Evolutionary conservation across 2,329 filamentous ascomycete genomes (phyloP).

Genomic region (Phoma sp.): DNA sequence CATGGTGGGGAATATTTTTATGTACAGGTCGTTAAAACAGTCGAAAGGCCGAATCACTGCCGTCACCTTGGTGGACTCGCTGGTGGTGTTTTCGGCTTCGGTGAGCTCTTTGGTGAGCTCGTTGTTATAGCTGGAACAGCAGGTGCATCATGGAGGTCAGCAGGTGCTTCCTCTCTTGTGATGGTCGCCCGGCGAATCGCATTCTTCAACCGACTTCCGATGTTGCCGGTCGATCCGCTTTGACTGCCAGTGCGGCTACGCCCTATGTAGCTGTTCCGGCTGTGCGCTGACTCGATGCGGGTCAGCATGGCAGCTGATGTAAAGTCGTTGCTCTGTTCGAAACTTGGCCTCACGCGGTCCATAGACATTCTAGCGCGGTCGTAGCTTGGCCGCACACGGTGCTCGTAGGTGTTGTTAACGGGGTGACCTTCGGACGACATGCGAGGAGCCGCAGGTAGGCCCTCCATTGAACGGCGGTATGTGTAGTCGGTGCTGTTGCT

Average conservation of each 20-base stretch:
- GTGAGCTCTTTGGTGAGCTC: constrained; percentile 10
- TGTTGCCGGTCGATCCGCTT: constrained; percentile 14
- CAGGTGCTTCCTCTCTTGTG: constrained; percentile 38
- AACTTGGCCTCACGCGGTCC: constrained; percentile 83
- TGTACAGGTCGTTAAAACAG: constrained; percentile 39
- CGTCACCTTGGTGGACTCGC: constrained; percentile 24
- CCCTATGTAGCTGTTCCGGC: constrained; percentile 36
- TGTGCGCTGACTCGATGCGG: constrained; percentile 74
- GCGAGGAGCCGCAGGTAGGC: constrained; percentile 36
- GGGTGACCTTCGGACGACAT: constrained; percentile 40
- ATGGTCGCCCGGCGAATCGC: constrained; percentile 38
- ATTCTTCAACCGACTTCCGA: constrained; percentile 34
- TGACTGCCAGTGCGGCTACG: constrained; percentile 12
- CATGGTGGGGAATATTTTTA: constrained; percentile 32
- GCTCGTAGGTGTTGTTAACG: constrained; percentile 25
- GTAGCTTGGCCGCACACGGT: constrained; percentile 75
- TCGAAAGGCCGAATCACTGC: constrained; percentile 21
- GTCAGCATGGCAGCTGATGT: constrained; percentile 87
- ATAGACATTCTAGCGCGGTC: constrained; percentile 87
- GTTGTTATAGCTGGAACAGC: constrained; percentile 23
- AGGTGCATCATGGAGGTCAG: constrained; percentile 23
- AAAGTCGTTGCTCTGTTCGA: constrained; percentile 88
- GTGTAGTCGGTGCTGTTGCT: constrained; percentile 96
- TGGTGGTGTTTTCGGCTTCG: constrained; percentile 19
- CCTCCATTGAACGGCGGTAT: constrained; percentile 50